These are phyloP conservation scores for Naganishia albida DNA, from an alignment of 1,284 basidiomycete species.

Conservation along the genomic window DNA sequence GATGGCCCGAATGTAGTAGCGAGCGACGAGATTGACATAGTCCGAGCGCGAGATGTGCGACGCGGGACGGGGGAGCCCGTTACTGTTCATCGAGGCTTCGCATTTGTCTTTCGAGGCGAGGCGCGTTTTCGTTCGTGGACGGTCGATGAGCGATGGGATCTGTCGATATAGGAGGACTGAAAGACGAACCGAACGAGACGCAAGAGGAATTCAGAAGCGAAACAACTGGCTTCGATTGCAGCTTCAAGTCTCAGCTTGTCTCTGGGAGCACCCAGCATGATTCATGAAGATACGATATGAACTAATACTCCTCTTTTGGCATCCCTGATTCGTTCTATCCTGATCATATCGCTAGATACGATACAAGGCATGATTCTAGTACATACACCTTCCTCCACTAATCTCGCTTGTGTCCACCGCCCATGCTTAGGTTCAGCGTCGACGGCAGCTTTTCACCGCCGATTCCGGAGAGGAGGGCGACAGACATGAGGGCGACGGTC, in stretches of 20 bases:
- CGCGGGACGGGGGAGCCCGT: constrained; percentile 14
- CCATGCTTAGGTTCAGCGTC: constrained; percentile 50
- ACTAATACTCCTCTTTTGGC: neutral
- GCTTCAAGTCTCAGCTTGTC: neutral
- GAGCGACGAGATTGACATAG: constrained; percentile 13
- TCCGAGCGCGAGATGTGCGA: constrained; percentile 7
- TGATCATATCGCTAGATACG: neutral
- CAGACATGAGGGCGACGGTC: constrained; percentile 38
- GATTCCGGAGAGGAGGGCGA: constrained; percentile 44
- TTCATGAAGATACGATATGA: neutral
- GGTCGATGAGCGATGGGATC: neutral
- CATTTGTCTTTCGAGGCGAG: constrained; percentile 8
- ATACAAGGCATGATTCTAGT: constrained; percentile 6
- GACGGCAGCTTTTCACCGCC: constrained; percentile 51
- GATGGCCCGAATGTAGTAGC: constrained; percentile 7
- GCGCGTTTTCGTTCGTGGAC: neutral
- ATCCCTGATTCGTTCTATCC: neutral
- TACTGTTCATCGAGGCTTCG: constrained; percentile 22
- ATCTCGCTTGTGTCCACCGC: constrained; percentile 37
- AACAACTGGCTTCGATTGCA: constrained; percentile 1
- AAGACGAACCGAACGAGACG: no score
- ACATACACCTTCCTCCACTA: constrained; percentile 4
- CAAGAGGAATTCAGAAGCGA: neutral
- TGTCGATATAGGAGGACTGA: no score
- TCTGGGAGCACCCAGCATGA: constrained; percentile 16